Percentiles rank a stretch among this genome's conserved stretches.
Evolutionary conservation across 768 basidiomycete genomes (phyloP).

Genomic region (Kwoniella mangroviensis): DNA sequence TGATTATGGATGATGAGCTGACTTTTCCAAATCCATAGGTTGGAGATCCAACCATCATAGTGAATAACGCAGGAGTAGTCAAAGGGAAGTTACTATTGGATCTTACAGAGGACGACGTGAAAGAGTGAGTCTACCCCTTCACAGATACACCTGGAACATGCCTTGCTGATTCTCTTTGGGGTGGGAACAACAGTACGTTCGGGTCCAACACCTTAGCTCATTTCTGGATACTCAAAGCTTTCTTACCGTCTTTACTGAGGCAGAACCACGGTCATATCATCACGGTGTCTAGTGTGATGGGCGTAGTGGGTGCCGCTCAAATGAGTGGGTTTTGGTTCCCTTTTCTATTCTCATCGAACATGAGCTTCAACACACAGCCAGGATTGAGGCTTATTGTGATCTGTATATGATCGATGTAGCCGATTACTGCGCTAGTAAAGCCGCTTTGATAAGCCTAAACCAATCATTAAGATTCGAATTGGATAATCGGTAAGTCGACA

Average conservation of each 20-base stretch:
- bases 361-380: too few relatives aligned
- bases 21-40: conserved; percentile 62
- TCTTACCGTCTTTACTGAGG: conserved; percentile 84
- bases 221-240: conserved; percentile 90
- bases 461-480: conserved; percentile 88
- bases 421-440: conserved; percentile 92
- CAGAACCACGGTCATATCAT: conserved; percentile 84
- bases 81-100: conserved; percentile 87
- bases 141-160: too few relatives aligned
- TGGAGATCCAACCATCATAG: conserved; percentile 82
- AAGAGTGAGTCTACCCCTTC: too few relatives aligned
- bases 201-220: conserved; percentile 84
- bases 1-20: not conserved
- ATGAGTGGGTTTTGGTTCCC: conserved; percentile 81
- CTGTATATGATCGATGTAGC: conserved; percentile 65
- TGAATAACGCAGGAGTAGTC: conserved; percentile 95
- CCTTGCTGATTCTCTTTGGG: too few relatives aligned
- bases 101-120: conserved; percentile 73
- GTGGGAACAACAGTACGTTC: conserved; percentile 69
- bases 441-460: conserved; percentile 78
- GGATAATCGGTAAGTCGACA: conserved; percentile 66
- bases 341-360: too few relatives aligned
- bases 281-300: conserved; percentile 76
- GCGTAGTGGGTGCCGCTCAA: conserved; percentile 72
- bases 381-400: too few relatives aligned